Conservation (phyloP, 495 filamentous ascomycete genomes). For the Penicillium pancosmium region DNA sequence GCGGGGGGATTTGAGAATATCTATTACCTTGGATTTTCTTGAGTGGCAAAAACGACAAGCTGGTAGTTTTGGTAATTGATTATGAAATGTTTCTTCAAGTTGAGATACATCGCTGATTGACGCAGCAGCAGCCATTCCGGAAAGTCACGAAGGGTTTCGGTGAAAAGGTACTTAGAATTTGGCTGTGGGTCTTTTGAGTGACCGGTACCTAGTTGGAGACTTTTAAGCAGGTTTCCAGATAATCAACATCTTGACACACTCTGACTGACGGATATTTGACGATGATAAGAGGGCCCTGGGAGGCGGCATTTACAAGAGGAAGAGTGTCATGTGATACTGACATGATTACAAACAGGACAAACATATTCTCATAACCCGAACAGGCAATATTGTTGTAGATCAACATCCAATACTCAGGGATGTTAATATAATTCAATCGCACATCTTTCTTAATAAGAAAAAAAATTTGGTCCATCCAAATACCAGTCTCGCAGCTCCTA, state of each 20-base stretch:
- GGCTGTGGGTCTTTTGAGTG: background rate
- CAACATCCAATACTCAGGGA: background rate
- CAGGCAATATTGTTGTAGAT: background rate
- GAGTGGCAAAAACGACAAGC: conserved; percentile 34
- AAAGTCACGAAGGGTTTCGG: background rate
- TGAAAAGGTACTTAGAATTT: background rate
- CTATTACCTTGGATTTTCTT: conserved; percentile 29
- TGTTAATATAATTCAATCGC: background rate
- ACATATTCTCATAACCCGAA: background rate
- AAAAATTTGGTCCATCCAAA: background rate
- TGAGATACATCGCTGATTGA: background rate
- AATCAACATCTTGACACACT: background rate
- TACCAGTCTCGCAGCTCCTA: background rate
- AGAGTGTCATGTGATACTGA: background rate
- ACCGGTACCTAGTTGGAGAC: background rate
- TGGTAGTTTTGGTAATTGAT: conserved; percentile 22
- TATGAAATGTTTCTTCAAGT: background rate
- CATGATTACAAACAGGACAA: background rate
- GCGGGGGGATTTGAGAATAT: too few relatives aligned
- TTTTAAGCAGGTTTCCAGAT: background rate
- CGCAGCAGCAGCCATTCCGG: background rate
- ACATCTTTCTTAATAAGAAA: background rate
- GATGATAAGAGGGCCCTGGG: background rate
- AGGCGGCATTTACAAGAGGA: background rate
- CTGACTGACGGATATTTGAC: background rate